phyloP scores from a whole-genome alignment of 257 asterid genomes.

The Asclepias syriaca region DNA sequence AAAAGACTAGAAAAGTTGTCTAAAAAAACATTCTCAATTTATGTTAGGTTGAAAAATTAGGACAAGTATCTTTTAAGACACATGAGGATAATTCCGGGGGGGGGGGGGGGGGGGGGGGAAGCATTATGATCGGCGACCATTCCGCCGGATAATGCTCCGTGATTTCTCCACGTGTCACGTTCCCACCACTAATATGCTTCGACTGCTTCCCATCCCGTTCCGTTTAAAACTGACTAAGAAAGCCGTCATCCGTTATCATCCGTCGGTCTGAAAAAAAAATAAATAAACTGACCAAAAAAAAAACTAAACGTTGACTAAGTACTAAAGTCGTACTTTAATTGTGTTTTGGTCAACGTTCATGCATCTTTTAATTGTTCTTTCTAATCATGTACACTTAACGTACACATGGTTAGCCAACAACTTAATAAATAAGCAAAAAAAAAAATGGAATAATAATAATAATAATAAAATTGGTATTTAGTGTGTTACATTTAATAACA shows the following conservation, averaged over 20 bases:
- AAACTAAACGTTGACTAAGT: neutral
- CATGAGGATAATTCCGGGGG: neutral
- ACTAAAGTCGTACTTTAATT: neutral
- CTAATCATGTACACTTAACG: no score
- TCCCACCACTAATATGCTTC: no score
- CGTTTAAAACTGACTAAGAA: neutral
- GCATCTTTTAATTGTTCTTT: neutral
- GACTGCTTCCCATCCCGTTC: no score
- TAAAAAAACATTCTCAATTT: neutral
- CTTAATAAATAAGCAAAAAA: no score
- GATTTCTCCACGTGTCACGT: constrained; percentile 11
- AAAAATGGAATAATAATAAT: no score
- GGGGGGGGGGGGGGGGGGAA: accelerated
- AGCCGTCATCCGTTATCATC: neutral
- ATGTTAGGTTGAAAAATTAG: no score
- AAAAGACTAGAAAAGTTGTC: no score
- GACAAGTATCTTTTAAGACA: neutral
- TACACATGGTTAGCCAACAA: no score
- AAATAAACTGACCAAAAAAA: no score
- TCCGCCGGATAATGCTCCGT: constrained; percentile 6
- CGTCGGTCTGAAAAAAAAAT: no score
- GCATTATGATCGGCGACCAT: neutral
- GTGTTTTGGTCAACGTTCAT: neutral
- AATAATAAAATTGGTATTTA: no score
- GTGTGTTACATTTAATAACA: no score